A percentile compares a stretch with the other conserved stretches of the same genome.
phyloP scores from a whole-genome alignment of 129 eudicot genomes.

The Flaveria sonorensis region DNA sequence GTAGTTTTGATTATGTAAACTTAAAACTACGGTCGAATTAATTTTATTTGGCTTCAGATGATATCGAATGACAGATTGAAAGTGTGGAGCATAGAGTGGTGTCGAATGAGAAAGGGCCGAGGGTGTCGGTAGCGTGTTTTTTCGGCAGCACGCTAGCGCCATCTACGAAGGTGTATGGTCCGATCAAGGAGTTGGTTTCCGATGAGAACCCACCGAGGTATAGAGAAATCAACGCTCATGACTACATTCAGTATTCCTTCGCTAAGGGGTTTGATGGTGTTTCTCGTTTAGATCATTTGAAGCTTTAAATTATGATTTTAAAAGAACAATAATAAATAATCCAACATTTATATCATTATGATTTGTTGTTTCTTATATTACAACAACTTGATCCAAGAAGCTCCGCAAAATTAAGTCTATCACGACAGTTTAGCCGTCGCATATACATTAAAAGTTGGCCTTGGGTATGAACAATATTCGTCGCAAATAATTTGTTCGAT shows the following conservation, averaged over 20 bases:
- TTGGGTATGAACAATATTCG: too few relatives aligned
- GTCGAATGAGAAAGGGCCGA: slow-evolving; percentile 41
- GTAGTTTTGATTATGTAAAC: neutral
- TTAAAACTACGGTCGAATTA: neutral
- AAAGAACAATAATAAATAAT: too few relatives aligned
- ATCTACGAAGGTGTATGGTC: slow-evolving; percentile 27
- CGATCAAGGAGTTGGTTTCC: slow-evolving; percentile 37
- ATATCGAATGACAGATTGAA: slow-evolving; percentile 49
- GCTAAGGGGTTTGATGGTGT: slow-evolving; percentile 45
- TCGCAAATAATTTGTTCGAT: too few relatives aligned
- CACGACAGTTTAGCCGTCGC: too few relatives aligned
- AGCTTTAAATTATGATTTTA: slow-evolving; percentile 27
- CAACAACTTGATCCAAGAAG: too few relatives aligned
- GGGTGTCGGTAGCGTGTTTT: slow-evolving; percentile 57
- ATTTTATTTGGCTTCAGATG: slow-evolving; percentile 33
- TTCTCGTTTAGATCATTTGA: slow-evolving; percentile 43
- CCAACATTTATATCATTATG: too few relatives aligned
- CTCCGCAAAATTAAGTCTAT: too few relatives aligned
- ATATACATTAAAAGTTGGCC: too few relatives aligned
- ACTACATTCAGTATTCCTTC: slow-evolving; percentile 21
- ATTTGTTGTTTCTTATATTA: too few relatives aligned
- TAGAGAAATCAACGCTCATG: slow-evolving; percentile 32
- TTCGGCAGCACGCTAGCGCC: slow-evolving; percentile 26
- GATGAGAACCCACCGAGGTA: slow-evolving; percentile 37
- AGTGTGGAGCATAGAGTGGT: slow-evolving; percentile 58